Conservation (phyloP, 176 grass and related monocot genomes). For the Lolium rigidum region DNA sequence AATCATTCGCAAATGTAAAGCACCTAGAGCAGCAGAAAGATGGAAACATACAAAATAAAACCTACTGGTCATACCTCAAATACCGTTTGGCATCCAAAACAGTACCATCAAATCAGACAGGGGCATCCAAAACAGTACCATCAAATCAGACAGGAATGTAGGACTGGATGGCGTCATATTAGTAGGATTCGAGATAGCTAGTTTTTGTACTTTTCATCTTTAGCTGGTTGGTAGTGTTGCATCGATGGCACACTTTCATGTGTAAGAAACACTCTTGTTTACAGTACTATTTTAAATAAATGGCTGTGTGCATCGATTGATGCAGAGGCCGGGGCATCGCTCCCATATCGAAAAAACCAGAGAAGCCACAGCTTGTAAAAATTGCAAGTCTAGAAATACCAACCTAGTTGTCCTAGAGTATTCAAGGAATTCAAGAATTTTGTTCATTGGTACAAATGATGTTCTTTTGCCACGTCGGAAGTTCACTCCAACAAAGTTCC, state of each 20-base stretch:
- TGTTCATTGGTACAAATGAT: background rate
- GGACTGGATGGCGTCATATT: no score
- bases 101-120: background rate
- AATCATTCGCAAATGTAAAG: constrained; percentile 18
- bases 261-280: no score
- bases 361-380: background rate
- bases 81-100: background rate
- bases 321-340: no score
- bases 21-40: background rate
- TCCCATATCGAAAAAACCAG: no score
- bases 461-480: background rate
- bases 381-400: background rate
- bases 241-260: no score
- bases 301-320: no score
- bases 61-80: background rate
- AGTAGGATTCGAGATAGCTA: no score
- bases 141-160: background rate
- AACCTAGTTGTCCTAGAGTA: background rate
- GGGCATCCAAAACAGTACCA: background rate
- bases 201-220: no score
- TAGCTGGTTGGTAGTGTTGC: no score
- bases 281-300: no score
- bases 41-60: background rate
- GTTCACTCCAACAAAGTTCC: constrained; percentile 18
- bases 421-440: background rate